These are phyloP conservation scores for Phlebiopsis flavidoalba DNA, from an alignment of 768 basidiomycete species.

Conservation along the genomic window DNA sequence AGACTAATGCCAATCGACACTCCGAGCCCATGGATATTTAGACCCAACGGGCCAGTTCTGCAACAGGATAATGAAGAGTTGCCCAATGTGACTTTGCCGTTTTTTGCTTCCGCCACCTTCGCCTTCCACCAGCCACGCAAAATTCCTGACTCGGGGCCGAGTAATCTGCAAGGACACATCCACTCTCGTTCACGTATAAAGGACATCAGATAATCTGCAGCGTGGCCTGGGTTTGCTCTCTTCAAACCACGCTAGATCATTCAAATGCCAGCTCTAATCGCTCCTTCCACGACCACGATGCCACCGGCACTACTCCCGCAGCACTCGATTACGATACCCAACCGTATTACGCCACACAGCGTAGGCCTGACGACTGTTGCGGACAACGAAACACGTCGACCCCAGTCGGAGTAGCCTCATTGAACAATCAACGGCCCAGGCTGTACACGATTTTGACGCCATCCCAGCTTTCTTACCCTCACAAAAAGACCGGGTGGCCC, in stretches of 20 bases:
- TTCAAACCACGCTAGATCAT: slow-evolving; percentile 4
- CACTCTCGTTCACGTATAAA: background rate
- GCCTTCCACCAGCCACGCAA: slow-evolving; percentile 2
- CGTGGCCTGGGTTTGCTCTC: slow-evolving; percentile 7
- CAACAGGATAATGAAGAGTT: background rate
- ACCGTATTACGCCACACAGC: background rate
- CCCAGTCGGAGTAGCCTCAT: background rate
- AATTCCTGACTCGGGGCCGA: background rate
- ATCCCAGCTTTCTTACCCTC: background rate
- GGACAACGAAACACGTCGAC: background rate
- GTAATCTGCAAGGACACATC: background rate
- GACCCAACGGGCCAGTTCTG: background rate
- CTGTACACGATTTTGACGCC: slow-evolving; percentile 1
- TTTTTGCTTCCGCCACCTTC: background rate
- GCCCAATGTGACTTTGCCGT: background rate
- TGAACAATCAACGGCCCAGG: background rate
- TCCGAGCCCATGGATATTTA: background rate
- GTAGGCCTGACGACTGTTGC: background rate
- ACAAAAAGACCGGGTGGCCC: background rate
- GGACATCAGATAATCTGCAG: slow-evolving; percentile 11
- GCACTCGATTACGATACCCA: background rate
- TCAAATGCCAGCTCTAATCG: slow-evolving; percentile 1
- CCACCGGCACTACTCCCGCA: background rate
- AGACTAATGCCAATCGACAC: too few species aligned
- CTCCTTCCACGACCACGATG: slow-evolving; percentile 2